Percentiles rank a stretch among this genome's conserved stretches.
These are phyloP conservation scores for Aspergillus homomorphus DNA, from an alignment of 495 filamentous ascomycete genomes.

Conservation along the genomic window DNA sequence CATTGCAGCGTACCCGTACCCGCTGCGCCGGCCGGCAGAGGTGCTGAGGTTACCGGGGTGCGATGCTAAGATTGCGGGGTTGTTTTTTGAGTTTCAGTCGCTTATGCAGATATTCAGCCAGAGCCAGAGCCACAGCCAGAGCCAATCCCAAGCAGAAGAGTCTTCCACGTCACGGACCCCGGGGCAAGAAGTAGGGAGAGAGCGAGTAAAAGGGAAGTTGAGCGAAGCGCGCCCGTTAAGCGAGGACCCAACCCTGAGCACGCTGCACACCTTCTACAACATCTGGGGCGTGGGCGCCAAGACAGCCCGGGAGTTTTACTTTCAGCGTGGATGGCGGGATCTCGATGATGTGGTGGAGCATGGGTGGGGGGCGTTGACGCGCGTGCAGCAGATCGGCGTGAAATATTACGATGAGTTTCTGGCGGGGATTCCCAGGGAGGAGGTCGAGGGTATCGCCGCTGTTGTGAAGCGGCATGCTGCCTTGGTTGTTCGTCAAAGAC, in stretches of 20 bases:
- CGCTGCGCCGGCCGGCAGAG: constrained; percentile 53
- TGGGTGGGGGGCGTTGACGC: constrained; percentile 70
- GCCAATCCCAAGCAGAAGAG: too few relatives aligned
- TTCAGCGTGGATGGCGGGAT: constrained; percentile 66
- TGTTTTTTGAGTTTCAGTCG: constrained; percentile 73
- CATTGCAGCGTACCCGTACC: constrained; percentile 76
- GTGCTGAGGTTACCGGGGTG: constrained; percentile 75
- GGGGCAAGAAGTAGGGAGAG: not conserved
- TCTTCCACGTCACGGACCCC: too few relatives aligned
- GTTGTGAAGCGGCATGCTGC: constrained; percentile 62
- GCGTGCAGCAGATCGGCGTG: constrained; percentile 91
- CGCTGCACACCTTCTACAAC: constrained; percentile 66
- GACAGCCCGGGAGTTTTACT: constrained; percentile 82
- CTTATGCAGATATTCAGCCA: not conserved
- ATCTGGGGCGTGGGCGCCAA: constrained; percentile 90
- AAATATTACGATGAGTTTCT: constrained; percentile 92
- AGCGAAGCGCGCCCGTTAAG: constrained; percentile 62
- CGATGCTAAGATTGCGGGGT: constrained; percentile 70
- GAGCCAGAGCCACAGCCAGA: too few relatives aligned
- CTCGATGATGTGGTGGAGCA: constrained; percentile 82
- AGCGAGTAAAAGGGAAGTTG: constrained; percentile 34
- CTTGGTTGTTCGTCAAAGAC: constrained; percentile 21
- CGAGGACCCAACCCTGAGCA: constrained; percentile 57
- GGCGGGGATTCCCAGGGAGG: constrained; percentile 63
- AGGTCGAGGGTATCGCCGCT: constrained; percentile 67